Percentiles rank a stretch among this genome's conserved stretches.
Evolutionary conservation across 352 stramenopile species (phyloP).

Genomic region (Globisporangium cystogenes): DNA sequence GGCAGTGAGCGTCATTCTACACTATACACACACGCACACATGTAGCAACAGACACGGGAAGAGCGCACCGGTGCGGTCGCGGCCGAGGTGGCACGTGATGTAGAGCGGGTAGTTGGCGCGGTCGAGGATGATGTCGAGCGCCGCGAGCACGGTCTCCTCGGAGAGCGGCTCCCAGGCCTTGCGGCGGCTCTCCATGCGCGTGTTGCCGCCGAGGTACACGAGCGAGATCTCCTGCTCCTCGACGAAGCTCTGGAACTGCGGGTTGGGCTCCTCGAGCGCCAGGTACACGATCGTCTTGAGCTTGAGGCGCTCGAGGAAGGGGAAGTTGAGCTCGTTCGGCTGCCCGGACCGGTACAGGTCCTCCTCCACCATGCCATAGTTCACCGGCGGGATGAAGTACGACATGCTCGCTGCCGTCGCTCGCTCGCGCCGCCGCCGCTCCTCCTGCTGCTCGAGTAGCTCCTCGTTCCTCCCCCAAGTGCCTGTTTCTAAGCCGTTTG

Average conservation of each 20-base stretch:
- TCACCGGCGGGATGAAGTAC: constrained; percentile 91
- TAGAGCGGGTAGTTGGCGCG: constrained; percentile 88
- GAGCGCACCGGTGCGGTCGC: constrained; percentile 77
- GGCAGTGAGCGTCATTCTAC: neutral
- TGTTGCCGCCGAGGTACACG: constrained; percentile 82
- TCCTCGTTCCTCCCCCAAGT: too few relatives aligned
- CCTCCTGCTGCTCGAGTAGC: too few relatives aligned
- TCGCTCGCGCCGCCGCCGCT: too few relatives aligned
- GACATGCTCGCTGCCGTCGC: constrained; percentile 60
- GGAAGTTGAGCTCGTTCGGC: constrained; percentile 91
- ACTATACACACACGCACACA: neutral
- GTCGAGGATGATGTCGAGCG: constrained; percentile 88
- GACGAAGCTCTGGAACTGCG: constrained; percentile 87
- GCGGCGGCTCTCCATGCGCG: constrained; percentile 81
- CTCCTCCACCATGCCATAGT: constrained; percentile 92
- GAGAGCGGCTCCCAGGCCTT: constrained; percentile 85
- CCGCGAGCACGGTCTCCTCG: constrained; percentile 88
- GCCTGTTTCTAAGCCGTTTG: too few relatives aligned
- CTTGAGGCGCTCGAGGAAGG: constrained; percentile 88
- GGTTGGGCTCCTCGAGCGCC: constrained; percentile 85
- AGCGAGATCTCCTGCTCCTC: constrained; percentile 90
- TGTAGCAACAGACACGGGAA: neutral
- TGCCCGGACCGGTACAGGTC: constrained; percentile 88
- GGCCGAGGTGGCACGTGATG: constrained; percentile 88
- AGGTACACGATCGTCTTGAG: constrained; percentile 91